phyloP scores from a whole-genome alignment of 371 early-diverging fungal species.

The Mortierella sp. region DNA sequence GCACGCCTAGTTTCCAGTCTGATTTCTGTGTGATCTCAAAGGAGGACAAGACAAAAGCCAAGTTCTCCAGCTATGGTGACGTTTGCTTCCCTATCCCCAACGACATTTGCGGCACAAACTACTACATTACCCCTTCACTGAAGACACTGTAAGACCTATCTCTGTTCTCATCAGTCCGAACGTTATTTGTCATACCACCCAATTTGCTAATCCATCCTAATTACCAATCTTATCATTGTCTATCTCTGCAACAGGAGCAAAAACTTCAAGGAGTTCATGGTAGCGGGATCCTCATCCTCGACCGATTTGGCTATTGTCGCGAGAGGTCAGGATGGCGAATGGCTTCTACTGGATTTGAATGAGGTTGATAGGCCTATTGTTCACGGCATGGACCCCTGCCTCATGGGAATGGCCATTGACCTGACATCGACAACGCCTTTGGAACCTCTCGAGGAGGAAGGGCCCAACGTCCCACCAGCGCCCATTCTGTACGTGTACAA shows the following conservation, averaged over 20 bases:
- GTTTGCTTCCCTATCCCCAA: conserved; percentile 35
- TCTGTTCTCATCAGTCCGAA: neutral
- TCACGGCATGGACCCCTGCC: conserved; percentile 20
- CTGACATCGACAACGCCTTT: conserved; percentile 30
- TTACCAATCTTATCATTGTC: neutral
- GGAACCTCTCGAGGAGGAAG: conserved; percentile 40
- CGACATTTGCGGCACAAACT: conserved; percentile 22
- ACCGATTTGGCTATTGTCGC: conserved; percentile 32
- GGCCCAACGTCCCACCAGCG: conserved; percentile 25
- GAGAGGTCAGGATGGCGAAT: conserved; percentile 22
- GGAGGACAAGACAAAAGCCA: conserved; percentile 27
- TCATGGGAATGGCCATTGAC: conserved; percentile 40
- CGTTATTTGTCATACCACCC: neutral
- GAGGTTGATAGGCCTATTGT: conserved; percentile 31
- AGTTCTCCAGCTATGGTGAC: conserved; percentile 29
- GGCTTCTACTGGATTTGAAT: conserved; percentile 43
- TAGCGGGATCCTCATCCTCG: conserved; percentile 25
- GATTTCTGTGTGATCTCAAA: conserved; percentile 46
- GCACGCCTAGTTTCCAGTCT: conserved; percentile 4
- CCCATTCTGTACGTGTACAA: conserved; percentile 45
- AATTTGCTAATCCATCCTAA: neutral
- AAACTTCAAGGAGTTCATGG: conserved; percentile 30
- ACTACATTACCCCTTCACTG: conserved; percentile 35
- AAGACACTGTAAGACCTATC: conserved; percentile 31
- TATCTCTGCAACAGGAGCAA: conserved; percentile 18